A percentile compares a stretch with the other conserved stretches of the same genome.
These are phyloP conservation scores for Rhizopogon roseolus DNA, from an alignment of 768 basidiomycete genomes.

Conservation along the genomic window DNA sequence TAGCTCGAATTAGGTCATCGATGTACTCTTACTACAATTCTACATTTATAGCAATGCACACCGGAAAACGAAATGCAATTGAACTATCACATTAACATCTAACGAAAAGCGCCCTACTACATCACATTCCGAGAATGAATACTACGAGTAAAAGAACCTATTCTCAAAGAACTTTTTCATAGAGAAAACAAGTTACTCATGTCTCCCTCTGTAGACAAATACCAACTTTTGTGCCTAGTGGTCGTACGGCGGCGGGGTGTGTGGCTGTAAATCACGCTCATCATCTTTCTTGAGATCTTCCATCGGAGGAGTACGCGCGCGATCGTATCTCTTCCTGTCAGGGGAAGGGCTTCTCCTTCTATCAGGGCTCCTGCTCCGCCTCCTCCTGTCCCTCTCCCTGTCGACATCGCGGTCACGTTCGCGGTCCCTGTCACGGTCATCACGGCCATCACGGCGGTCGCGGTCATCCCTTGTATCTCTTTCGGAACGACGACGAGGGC, in stretches of 20 bases:
- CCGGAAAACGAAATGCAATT: background rate
- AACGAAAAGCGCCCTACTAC: background rate
- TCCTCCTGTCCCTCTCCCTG: constrained; percentile 40
- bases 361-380: constrained; percentile 47
- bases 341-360: constrained; percentile 43
- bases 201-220: background rate
- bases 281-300: constrained; percentile 40
- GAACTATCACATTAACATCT: constrained; percentile 1
- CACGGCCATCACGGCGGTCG: constrained; percentile 26
- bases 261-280: constrained; percentile 41
- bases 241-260: constrained; percentile 59
- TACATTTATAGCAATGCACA: background rate
- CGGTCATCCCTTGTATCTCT: constrained; percentile 33
- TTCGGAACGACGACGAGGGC: constrained; percentile 42
- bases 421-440: constrained; percentile 25
- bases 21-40: background rate
- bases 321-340: constrained; percentile 39
- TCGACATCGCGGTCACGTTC: constrained; percentile 33
- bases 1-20: background rate
- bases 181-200: background rate
- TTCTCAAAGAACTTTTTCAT: background rate
- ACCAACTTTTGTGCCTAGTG: constrained; percentile 11
- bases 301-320: constrained; percentile 47
- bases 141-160: constrained; percentile 4
- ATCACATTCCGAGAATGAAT: background rate